Conservation (phyloP, 2,329 filamentous ascomycete species). For the Golovinomyces cichoracearum region DNA sequence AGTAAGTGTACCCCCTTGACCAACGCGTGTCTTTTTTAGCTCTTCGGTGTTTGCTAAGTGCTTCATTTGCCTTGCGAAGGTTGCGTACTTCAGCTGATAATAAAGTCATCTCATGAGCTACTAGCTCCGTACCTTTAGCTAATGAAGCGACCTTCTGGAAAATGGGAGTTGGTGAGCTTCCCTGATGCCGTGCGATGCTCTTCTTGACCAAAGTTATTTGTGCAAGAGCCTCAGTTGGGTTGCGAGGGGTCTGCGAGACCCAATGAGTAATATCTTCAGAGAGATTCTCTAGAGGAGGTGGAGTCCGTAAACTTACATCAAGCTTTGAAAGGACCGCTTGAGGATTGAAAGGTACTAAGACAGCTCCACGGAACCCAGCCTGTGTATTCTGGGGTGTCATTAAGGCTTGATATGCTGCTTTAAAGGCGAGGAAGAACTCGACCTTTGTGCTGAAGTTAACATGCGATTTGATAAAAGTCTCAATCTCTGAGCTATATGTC, state of each 20-base stretch:
- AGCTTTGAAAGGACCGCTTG: slow-evolving; percentile 7
- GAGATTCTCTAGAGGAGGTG: slow-evolving; percentile 4
- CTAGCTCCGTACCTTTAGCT: slow-evolving; percentile 3
- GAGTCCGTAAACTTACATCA: slow-evolving; percentile 10
- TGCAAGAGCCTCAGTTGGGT: too few species aligned
- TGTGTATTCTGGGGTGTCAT: slow-evolving; percentile 12
- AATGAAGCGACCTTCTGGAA: too few species aligned
- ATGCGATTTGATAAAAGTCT: not conserved
- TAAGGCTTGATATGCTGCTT: slow-evolving; percentile 8
- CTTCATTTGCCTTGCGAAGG: too few species aligned
- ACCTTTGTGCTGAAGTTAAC: slow-evolving; percentile 12
- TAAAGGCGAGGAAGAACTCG: too few species aligned
- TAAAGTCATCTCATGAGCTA: slow-evolving; percentile 5
- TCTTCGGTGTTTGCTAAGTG: slow-evolving; percentile 4
- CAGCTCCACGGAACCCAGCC: slow-evolving; percentile 12
- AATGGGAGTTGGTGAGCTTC: too few species aligned
- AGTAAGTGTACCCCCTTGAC: slow-evolving; percentile 5
- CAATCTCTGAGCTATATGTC: not conserved
- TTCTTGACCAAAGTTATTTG: not conserved
- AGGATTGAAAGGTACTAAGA: slow-evolving; percentile 14
- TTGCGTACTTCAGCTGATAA: too few species aligned
- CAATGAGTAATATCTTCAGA: slow-evolving; percentile 2
- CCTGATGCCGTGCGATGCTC: not conserved
- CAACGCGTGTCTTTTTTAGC: slow-evolving; percentile 6
- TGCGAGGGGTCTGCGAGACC: slow-evolving; percentile 2